Evolutionary conservation across 208 protist genomes (phyloP).

Genomic region (Trichomonas vaginalis): DNA sequence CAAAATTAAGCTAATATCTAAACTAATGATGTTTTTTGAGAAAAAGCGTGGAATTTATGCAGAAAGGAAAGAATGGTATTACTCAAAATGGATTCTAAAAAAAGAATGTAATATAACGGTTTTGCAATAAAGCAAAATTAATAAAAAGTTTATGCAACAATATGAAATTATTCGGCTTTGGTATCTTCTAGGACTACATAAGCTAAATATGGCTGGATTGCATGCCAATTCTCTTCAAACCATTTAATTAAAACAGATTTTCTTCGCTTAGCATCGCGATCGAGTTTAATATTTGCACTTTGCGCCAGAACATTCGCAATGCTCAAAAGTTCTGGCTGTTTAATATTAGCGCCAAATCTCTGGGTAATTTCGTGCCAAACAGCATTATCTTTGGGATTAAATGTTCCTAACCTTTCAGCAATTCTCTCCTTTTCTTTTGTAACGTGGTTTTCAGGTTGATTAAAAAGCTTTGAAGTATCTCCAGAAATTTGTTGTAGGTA

Average conservation of each 20-base stretch:
- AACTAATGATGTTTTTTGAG: no score
- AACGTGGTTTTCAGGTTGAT: not conserved
- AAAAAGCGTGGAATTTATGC: no score
- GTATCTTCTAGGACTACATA: not conserved
- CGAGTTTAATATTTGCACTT: not conserved
- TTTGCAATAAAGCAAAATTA: no score
- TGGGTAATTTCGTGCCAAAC: not conserved
- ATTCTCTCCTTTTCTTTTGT: not conserved
- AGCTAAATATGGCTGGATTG: not conserved
- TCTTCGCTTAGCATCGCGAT: not conserved
- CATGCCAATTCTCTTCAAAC: not conserved
- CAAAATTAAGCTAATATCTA: no score
- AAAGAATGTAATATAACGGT: no score
- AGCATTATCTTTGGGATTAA: not conserved
- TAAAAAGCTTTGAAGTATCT: not conserved
- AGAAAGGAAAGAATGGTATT: no score
- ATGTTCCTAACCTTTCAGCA: not conserved
- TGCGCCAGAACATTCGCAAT: not conserved
- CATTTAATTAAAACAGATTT: not conserved
- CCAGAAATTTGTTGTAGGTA: not conserved
- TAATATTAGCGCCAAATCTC: not conserved
- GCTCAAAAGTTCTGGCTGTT: not conserved
- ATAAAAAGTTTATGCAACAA: no score
- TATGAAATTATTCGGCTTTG: no score
- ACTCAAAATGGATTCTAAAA: no score